Evolutionary conservation across 2,329 filamentous ascomycete species (phyloP), one percentile per base, ranked within the genome.

Genomic region (Ophioceras dolichostomum): DNA sequence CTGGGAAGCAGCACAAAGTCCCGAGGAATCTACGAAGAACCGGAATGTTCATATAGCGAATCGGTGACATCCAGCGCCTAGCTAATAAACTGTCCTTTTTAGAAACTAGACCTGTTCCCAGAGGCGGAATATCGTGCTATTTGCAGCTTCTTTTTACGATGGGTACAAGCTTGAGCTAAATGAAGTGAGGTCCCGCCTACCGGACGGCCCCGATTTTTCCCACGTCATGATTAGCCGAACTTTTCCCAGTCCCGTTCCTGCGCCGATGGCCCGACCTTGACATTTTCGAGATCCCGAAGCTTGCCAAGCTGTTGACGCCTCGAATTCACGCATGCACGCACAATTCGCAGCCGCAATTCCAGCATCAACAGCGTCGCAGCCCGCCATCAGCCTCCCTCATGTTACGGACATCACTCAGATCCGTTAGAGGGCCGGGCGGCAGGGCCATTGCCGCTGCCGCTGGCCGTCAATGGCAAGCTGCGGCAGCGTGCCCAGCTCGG

Each of bases 351-450:
- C 19, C 18, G 31, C 22, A 26, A 26, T 8, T 7, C 31, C 13
- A 2, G 2, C 18, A 21, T 8, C 31, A 32, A 36, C 24, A 42
- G 18, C 36, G 32, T 36, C 50, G 53, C 42, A 49, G 54, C 53
- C 55, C 56, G 61, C 58, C 58, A 60, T 59, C 57, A 55, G 58
- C 67, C 64, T 65, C 62, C 63, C 65, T 67, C 66, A 80, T 80
- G 76, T 70, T 80, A 71, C 76, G 75, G 66, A 73, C 72, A 59
- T 78, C 75, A 60, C 63, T 79, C 65, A 73, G 68, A 65, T 76
- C 75, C 58, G 70, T 70, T 55, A 73, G 67, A 67, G 64, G 67
- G 52, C 60, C 76, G 57, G 64, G 68, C 61, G 61, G 63, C 57
- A 68, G 64, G 62, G 64, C 71, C 53, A 51, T 62, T 56, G 62